Evolutionary conservation across 257 asterid species (phyloP), one percentile per base, ranked within the genome.

Genomic region (Phtheirospermum japonicum): DNA sequence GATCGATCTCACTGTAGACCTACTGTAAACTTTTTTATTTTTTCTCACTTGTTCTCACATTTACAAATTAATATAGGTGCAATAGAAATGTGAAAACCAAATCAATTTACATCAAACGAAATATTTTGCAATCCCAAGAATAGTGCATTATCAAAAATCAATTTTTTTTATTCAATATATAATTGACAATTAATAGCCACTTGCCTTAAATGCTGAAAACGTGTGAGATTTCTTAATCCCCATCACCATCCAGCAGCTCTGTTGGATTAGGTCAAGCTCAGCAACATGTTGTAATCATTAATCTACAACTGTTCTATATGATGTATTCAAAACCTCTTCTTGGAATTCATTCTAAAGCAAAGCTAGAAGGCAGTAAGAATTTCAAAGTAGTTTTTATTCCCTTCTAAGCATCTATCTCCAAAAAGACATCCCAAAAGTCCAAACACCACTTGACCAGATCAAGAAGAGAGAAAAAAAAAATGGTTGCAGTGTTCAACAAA

Each of bases 401-500:
- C 48, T 66, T 57, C 30, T 12, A 13, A 37, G 4, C n/a, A 13
- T 31, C 54, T 20, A 37, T 30, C 50, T 40, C 34, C 61, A 28
- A 19, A 5, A 40, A 11, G 13, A 40, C 53, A 46, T 46, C 23
- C 53, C 53, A 46, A 7, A 16, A 50, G 39, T 23, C 37, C 67
- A 68, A 34, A 48, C 33, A 46, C 12, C 37, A 60, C 3, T 26
- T 16, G 12, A 57, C 16, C 52, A 42, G n/a, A 28, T 63, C 61
- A 63, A 64, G 3, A 42, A 5, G n/a, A n/a, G n/a, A n/a, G n/a
- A n/a, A n/a, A 36, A 36, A 2, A 2, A 66, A 82, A 74, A 89
- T 90, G 98, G 98, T 88, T 53, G 94, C 89, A 43, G 91, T 88
- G 4, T 88, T 85, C 88, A 85, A 85, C 88, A 90, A 88, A 70